Conservation (phyloP, 306 rosid genomes). For the Canavalia gladiata region DNA sequence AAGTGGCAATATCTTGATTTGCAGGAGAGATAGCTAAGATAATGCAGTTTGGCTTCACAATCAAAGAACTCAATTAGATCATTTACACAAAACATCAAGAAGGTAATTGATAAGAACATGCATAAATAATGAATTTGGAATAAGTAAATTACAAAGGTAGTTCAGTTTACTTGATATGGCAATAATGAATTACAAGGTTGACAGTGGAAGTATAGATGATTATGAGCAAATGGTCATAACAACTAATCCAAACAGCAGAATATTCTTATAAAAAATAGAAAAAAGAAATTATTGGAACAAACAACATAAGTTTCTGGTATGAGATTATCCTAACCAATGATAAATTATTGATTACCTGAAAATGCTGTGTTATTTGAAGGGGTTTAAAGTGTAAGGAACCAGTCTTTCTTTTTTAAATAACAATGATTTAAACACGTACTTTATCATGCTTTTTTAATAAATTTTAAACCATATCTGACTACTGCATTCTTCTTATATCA, state of each 20-base stretch:
- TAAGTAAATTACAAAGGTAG: slow-evolving; percentile 21
- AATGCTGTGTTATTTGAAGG: slow-evolving; percentile 19
- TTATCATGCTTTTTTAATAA: not conserved
- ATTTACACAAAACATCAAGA: slow-evolving; percentile 10
- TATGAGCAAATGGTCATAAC: slow-evolving; percentile 1
- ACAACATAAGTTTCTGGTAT: slow-evolving; percentile 1
- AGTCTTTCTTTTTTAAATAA: slow-evolving; percentile 13
- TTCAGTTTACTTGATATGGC: slow-evolving; percentile 6
- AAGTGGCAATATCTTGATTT: slow-evolving; percentile 99
- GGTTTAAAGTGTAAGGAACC: slow-evolving; percentile 1
- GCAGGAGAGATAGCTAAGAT: slow-evolving; percentile 99
- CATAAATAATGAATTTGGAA: slow-evolving; percentile 14
- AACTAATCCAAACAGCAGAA: not conserved
- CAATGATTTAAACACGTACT: slow-evolving; percentile 13
- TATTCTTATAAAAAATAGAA: not conserved
- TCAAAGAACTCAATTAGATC: slow-evolving; percentile 55
- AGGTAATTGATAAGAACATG: slow-evolving; percentile 2
- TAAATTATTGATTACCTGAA: slow-evolving; percentile 20
- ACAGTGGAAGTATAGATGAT: not conserved
- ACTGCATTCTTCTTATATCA: not conserved
- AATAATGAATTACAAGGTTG: not conserved
- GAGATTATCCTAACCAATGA: slow-evolving; percentile 3
- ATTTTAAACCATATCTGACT: not conserved
- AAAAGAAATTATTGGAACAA: not conserved
- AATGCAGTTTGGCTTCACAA: slow-evolving; percentile 92